A percentile compares a stretch with the other conserved stretches of the same genome.
These are phyloP conservation scores for Termitomyces sp. DNA, from an alignment of 768 basidiomycete species.

Conservation along the genomic window DNA sequence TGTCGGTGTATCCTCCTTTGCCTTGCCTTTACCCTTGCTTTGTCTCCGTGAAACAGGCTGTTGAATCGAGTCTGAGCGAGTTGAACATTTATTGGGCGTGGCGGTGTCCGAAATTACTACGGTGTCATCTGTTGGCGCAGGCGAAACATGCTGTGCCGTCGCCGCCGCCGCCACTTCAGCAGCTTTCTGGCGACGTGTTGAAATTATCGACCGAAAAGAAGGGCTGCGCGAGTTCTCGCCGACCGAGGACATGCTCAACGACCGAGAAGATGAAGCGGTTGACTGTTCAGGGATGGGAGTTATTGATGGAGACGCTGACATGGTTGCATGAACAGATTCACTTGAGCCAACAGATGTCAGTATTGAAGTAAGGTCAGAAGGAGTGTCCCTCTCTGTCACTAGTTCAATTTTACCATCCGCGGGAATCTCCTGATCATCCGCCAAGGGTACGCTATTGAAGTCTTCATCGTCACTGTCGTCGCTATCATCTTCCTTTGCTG, in stretches of 20 bases:
- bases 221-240: conserved; percentile 25
- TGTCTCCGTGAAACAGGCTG: conserved; percentile 18
- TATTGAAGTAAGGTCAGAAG: conserved; percentile 39
- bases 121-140: conserved; percentile 41
- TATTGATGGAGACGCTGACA: conserved; percentile 21
- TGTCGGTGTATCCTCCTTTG: conserved; percentile 17
- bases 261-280: conserved; percentile 26
- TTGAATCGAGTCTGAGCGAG: conserved; percentile 27
- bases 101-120: conserved; percentile 24
- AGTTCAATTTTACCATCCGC: conserved; percentile 52
- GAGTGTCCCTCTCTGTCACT: conserved; percentile 40
- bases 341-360: conserved; percentile 32
- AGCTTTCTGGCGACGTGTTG: conserved; percentile 53
- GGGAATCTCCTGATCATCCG: conserved; percentile 39
- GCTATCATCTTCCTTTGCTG: conserved; percentile 51
- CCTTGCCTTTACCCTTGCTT: conserved; percentile 34
- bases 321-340: conserved; percentile 22
- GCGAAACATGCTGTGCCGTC: conserved; percentile 35
- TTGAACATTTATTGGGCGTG: conserved; percentile 24
- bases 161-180: conserved; percentile 14
- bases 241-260: conserved; percentile 34
- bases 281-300: conserved; percentile 27
- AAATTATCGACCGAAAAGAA: conserved; percentile 51
- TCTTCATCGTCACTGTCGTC: conserved; percentile 60
- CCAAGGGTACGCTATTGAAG: conserved; percentile 37